Evolutionary conservation across 768 basidiomycete genomes (phyloP).

Genomic region (Phylloporus sp.): DNA sequence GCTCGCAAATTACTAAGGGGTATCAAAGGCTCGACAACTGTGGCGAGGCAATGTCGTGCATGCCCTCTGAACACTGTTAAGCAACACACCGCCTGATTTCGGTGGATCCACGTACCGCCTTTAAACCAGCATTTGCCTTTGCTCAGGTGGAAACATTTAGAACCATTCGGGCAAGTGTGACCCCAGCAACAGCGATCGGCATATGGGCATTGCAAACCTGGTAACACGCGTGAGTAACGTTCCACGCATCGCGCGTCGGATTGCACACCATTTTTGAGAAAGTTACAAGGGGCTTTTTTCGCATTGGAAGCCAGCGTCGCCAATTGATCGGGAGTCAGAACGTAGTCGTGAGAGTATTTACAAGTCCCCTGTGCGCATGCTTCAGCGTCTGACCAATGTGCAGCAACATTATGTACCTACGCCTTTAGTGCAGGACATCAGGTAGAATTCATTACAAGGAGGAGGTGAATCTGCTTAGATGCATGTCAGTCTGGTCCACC

Average conservation of each 20-base stretch:
- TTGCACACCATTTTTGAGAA: constrained; percentile 65
- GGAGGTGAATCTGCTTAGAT: constrained; percentile 62
- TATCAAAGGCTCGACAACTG: constrained; percentile 20
- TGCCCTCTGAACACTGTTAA: constrained; percentile 32
- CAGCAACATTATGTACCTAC: constrained; percentile 31
- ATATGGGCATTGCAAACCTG: constrained; percentile 71
- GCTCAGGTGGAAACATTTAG: constrained; percentile 59
- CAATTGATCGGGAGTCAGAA: constrained; percentile 65
- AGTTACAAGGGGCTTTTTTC: constrained; percentile 83
- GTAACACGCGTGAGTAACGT: not conserved
- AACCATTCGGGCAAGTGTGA: constrained; percentile 76
- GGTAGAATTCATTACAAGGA: constrained; percentile 80
- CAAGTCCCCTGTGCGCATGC: constrained; percentile 47
- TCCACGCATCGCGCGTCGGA: not conserved
- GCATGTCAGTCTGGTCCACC: constrained; percentile 2
- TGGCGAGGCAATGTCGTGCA: constrained; percentile 31
- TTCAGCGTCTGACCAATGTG: constrained; percentile 14
- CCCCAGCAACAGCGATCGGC: constrained; percentile 79
- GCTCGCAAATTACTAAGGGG: constrained; percentile 7
- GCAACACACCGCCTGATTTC: not conserved
- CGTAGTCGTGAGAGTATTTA: constrained; percentile 82
- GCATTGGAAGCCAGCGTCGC: constrained; percentile 67
- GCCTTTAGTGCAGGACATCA: constrained; percentile 80
- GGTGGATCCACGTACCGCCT: constrained; percentile 41
- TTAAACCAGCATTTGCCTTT: constrained; percentile 90